Evolutionary conservation across 306 rosid species (phyloP).

Genomic region (Quillaja saponaria): DNA sequence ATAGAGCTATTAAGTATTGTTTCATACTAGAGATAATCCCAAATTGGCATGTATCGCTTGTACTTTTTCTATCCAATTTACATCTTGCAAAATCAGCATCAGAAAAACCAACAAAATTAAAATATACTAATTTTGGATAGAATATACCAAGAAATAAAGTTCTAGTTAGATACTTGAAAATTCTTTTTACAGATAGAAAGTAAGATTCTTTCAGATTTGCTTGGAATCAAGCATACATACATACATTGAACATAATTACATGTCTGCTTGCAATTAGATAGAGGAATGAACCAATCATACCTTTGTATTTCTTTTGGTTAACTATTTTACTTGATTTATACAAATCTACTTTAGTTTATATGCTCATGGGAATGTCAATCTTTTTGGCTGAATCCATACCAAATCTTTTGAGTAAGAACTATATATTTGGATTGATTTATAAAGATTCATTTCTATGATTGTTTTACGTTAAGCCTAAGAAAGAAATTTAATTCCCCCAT

Average conservation of each 20-base stretch:
- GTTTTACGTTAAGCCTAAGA: neutral
- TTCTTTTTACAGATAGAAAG: neutral
- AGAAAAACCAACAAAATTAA: neutral
- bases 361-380: neutral
- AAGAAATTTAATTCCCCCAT: slow-evolving; percentile 1
- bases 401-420: neutral
- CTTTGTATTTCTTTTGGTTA: neutral
- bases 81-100: neutral
- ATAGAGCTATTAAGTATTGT: neutral
- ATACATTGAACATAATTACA: neutral
- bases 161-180: neutral
- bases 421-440: neutral
- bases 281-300: neutral
- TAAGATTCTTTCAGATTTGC: neutral
- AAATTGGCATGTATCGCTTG: neutral
- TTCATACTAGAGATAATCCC: neutral
- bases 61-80: neutral
- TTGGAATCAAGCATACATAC: neutral
- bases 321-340: neutral
- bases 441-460: neutral
- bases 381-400: neutral
- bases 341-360: neutral
- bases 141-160: neutral
- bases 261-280: neutral
- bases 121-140: neutral